Percentiles rank a stretch among this genome's conserved stretches.
Evolutionary conservation across 1,284 basidiomycete genomes (phyloP).

Genomic region (Ustilago xerochloae): DNA sequence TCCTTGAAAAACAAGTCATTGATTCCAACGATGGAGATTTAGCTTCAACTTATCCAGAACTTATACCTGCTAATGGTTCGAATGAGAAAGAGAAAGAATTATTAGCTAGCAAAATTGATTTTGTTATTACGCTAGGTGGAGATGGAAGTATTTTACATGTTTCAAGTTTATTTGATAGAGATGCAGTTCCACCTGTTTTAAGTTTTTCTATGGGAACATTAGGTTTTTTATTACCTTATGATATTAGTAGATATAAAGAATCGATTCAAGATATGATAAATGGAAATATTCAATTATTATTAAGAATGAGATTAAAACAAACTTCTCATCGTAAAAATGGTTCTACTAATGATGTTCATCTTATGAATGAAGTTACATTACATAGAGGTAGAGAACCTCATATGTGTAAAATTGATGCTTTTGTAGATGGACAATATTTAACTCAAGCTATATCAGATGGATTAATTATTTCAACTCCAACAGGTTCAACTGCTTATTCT

Average conservation of each 20-base stretch:
- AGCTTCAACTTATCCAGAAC: constrained; percentile 26
- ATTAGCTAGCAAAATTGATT: constrained; percentile 71
- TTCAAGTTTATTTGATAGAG: constrained; percentile 86
- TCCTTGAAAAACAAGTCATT: constrained; percentile 76
- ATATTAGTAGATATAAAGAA: constrained; percentile 53
- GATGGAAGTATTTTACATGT: constrained; percentile 96
- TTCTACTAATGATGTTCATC: constrained; percentile 83
- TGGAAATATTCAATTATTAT: constrained; percentile 51
- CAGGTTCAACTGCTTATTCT: constrained; percentile 96
- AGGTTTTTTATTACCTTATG: constrained; percentile 90
- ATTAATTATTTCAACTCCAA: constrained; percentile 92
- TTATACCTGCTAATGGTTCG: constrained; percentile 34
- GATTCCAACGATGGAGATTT: constrained; percentile 74
- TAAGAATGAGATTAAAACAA: constrained; percentile 60
- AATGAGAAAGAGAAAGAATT: constrained; percentile 16
- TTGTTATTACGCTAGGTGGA: constrained; percentile 91
- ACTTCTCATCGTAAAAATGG: constrained; percentile 48
- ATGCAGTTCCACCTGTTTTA: constrained; percentile 90
- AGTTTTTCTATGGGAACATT: constrained; percentile 96
- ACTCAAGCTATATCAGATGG: constrained; percentile 96
- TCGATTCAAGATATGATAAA: constrained; percentile 56
- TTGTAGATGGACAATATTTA: constrained; percentile 92
- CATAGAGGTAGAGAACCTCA: constrained; percentile 92
- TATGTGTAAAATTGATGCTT: constrained; percentile 92
- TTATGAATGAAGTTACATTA: constrained; percentile 95